These are phyloP conservation scores for Epichloe glyceriae DNA, from an alignment of 2,329 filamentous ascomycete genomes.

Conservation along the genomic window DNA sequence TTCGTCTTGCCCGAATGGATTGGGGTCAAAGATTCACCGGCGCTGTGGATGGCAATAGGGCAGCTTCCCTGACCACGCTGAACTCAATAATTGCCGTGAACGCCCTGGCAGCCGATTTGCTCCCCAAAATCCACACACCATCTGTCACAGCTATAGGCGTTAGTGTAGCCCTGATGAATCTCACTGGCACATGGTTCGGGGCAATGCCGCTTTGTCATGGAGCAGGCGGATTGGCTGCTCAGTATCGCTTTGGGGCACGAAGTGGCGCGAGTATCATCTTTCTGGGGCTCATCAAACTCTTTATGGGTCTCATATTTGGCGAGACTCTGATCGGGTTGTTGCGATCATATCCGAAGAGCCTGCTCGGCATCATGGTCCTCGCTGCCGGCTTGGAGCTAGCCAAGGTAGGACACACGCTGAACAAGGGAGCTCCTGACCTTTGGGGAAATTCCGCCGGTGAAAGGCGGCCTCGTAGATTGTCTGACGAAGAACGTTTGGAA, in stretches of 20 bases:
- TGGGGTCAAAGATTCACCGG: conserved; percentile 14
- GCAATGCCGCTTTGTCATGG: conserved; percentile 95
- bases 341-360: conserved; percentile 55
- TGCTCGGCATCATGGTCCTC: conserved; percentile 81
- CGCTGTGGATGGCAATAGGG: conserved; percentile 55
- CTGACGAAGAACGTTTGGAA: conserved; percentile 56
- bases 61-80: conserved; percentile 85
- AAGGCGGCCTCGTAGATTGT: conserved; percentile 39
- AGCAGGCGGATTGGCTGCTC: conserved; percentile 78
- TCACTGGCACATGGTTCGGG: conserved; percentile 79
- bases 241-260: conserved; percentile 82
- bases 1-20: conserved; percentile 25
- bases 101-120: conserved; percentile 63
- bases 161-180: conserved; percentile 74
- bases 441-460: conserved; percentile 40
- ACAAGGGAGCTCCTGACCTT: conserved; percentile 52
- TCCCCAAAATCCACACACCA: conserved; percentile 55
- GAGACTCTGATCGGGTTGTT: conserved; percentile 61
- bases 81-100: conserved; percentile 87
- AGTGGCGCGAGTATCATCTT: conserved; percentile 75
- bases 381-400: conserved; percentile 80
- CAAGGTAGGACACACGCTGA: conserved; percentile 72
- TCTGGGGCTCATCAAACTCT: conserved; percentile 62
- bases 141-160: conserved; percentile 65
- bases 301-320: conserved; percentile 64